Percentiles rank a stretch among this genome's conserved stretches.
Conservation (phyloP, 169 alveolate genomes). For the Cyclospora cayetanensis region DNA sequence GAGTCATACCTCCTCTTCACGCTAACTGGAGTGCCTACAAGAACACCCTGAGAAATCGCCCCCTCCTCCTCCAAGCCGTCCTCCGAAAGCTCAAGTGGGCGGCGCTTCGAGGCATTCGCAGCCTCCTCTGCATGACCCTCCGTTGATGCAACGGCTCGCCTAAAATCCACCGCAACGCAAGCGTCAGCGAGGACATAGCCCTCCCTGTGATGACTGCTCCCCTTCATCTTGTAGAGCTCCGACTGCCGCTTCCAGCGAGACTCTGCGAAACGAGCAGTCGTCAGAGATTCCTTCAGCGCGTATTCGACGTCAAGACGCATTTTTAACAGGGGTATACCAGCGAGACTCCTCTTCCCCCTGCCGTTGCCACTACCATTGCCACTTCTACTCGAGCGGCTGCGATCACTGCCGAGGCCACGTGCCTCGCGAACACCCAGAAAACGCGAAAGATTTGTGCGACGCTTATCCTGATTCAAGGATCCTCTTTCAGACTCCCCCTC, state of each 20-base stretch:
- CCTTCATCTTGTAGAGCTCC: background rate
- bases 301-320: background rate
- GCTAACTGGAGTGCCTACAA: too few relatives aligned
- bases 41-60: too few relatives aligned
- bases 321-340: background rate
- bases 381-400: background rate
- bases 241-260: background rate
- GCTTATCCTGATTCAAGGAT: background rate
- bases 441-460: background rate
- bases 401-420: background rate
- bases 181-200: slow-evolving; percentile 8
- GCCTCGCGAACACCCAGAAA: background rate
- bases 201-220: background rate
- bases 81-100: too few relatives aligned
- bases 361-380: background rate
- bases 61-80: too few relatives aligned
- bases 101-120: too few relatives aligned
- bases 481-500: background rate
- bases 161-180: background rate
- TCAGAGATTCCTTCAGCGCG: background rate
- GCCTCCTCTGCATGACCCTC: background rate
- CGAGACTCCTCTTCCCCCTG: too few relatives aligned
- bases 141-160: background rate
- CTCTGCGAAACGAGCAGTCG: background rate
- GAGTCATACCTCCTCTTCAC: background rate